phyloP scores from a whole-genome alignment of 495 filamentous ascomycete genomes.

The Aspergillus nidulans region DNA sequence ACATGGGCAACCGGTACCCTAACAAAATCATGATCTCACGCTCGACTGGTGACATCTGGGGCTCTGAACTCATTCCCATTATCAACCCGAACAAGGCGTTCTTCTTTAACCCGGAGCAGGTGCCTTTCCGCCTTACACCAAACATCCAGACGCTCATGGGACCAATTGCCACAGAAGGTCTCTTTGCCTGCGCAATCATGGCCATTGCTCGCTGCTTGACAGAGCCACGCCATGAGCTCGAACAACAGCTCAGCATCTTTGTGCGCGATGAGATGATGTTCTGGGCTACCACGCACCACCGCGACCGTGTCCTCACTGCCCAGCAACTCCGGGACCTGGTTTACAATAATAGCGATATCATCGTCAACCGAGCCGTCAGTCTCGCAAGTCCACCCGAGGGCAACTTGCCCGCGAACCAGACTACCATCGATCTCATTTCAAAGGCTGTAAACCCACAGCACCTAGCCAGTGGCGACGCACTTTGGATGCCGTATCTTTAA shows the following conservation, averaged over 20 bases:
- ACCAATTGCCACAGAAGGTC: conserved; percentile 89
- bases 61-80: conserved; percentile 81
- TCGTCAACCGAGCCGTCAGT: conserved; percentile 82
- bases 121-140: conserved; percentile 95
- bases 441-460: conserved; percentile 82
- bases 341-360: conserved; percentile 78
- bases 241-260: conserved; percentile 87
- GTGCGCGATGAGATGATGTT: conserved; percentile 97
- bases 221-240: conserved; percentile 84
- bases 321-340: conserved; percentile 79
- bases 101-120: conserved; percentile 91
- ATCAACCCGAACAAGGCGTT: conserved; percentile 75
- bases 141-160: conserved; percentile 95
- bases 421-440: conserved; percentile 84
- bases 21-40: conserved; percentile 92
- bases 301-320: conserved; percentile 63
- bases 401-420: conserved; percentile 90
- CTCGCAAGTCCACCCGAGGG: conserved; percentile 62
- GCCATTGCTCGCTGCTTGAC: conserved; percentile 92
- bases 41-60: conserved; percentile 90
- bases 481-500: conserved; percentile 97
- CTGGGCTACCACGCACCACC: conserved; percentile 85
- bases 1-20: conserved; percentile 90
- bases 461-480: conserved; percentile 75
- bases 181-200: conserved; percentile 89